A percentile compares a stretch with the other conserved stretches of the same genome.
Conservation (phyloP, 164 flowering plant genomes). For the Echeveria elegans region DNA sequence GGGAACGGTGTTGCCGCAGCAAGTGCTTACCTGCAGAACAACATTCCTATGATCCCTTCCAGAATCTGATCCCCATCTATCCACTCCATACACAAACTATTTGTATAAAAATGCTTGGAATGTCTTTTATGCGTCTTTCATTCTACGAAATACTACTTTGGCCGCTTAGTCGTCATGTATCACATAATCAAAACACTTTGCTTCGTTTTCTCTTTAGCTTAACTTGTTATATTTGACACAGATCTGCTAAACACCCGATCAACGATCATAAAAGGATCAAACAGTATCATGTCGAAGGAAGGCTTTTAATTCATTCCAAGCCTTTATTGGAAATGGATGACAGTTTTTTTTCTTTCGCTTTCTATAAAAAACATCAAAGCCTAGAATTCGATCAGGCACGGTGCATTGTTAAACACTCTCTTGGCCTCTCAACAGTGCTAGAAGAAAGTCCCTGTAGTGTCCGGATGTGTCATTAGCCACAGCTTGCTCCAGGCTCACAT, state of each 20-base stretch:
- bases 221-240: not conserved
- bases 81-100: constrained; percentile 5
- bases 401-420: not conserved
- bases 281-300: not conserved
- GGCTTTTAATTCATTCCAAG: no score
- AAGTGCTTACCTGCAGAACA: constrained; percentile 64
- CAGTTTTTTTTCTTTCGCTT: no score
- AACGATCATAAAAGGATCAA: no score
- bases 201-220: not conserved
- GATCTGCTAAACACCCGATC: no score
- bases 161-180: not conserved
- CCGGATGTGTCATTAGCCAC: constrained; percentile 57
- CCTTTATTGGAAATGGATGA: no score
- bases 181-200: constrained; percentile 3
- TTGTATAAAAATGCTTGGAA: constrained; percentile 10
- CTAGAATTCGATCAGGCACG: no score
- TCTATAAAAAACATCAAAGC: no score
- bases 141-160: not conserved
- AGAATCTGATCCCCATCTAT: constrained; percentile 43
- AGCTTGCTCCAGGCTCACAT: constrained; percentile 47
- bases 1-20: constrained; percentile 96
- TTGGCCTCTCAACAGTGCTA: constrained; percentile 32
- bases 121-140: not conserved
- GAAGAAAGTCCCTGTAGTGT: constrained; percentile 61
- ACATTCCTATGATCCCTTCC: constrained; percentile 69